Evolutionary conservation across 345 rosid species (phyloP), one percentile per base, ranked within the genome.

Genomic region (Populus alba): DNA sequence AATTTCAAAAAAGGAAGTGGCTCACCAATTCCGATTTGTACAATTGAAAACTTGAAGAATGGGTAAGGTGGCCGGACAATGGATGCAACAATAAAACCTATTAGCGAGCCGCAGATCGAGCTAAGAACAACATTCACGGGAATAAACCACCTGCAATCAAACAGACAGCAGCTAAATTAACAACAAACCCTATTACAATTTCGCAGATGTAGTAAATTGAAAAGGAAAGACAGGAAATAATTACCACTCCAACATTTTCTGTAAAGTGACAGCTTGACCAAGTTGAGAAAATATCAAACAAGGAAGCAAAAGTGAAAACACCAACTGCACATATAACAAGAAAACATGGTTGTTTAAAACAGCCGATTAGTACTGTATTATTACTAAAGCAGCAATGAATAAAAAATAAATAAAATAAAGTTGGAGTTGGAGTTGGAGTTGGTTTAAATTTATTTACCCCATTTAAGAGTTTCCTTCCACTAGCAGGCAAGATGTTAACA

Each of bases 251-350:
- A 92, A 75, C 97, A 97, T 92, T 75, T 97, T 97, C 79, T 91
- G 55, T 62, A 92, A 68, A 79, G 93, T 94, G 68, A 97, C 85
- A 31, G 99, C 94, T 88, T 97, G 97, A 7, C 99, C 99, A 27
- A 97, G 97, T 87, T 94, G 97, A 13, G 99, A 92, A 83, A 97
- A 97, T 70, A 97, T 94, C 87, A 97, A 81, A 78, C 99, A 94
- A 1, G 99, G 99, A 66, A 97, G 99, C 95, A 97, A 83, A 77
- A 97, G 97, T 35, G 98, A 86, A 83, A 94, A 97, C 70, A 97
- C 99, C 88, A 97, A 79, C 98, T 97, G 96, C 82, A 76, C 29
- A 23, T 59, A 23, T 3, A 59, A 47, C 53, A 47, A 43, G 47
- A 8, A 59, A 62, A 66, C 53, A 70, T 31, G 68, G 39, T 33